Evolutionary conservation across 1,139 yeast species (phyloP).

Genomic region (Hyphopichia pseudoburtonii): DNA sequence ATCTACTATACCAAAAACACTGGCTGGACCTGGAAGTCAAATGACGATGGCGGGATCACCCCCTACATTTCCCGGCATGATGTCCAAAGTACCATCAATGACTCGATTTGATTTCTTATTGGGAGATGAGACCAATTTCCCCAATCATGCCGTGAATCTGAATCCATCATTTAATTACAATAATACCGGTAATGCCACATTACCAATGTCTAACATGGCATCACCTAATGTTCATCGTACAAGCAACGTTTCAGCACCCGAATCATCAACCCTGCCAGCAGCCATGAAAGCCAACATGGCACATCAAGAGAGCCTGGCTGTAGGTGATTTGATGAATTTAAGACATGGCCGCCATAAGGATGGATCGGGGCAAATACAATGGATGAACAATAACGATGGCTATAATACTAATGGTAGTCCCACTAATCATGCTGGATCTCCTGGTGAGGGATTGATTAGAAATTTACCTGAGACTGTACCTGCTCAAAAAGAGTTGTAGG

Average conservation of each 20-base stretch:
- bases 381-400: no score
- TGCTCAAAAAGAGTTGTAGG: no score
- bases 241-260: no score
- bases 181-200: neutral
- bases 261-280: no score
- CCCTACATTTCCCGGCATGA: conserved; percentile 5
- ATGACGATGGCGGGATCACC: conserved; percentile 4
- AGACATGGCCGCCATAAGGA: conserved; percentile 11
- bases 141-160: conserved; percentile 17
- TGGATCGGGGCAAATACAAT: no score
- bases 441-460: no score
- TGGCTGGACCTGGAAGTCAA: neutral
- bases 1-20: neutral
- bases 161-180: conserved; percentile 4
- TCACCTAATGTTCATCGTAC: no score
- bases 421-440: no score
- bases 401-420: no score
- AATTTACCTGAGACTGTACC: no score
- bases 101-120: conserved; percentile 31
- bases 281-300: no score
- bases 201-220: no score
- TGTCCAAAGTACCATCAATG: conserved; percentile 27
- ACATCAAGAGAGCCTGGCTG: conserved; percentile 38
- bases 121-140: conserved; percentile 26
- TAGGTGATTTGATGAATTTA: conserved; percentile 35